Percentiles rank a stretch among this genome's conserved stretches.
These are phyloP conservation scores for Pseudogymnoascus sp. DNA, from an alignment of 2,329 filamentous ascomycete species.

Conservation along the genomic window DNA sequence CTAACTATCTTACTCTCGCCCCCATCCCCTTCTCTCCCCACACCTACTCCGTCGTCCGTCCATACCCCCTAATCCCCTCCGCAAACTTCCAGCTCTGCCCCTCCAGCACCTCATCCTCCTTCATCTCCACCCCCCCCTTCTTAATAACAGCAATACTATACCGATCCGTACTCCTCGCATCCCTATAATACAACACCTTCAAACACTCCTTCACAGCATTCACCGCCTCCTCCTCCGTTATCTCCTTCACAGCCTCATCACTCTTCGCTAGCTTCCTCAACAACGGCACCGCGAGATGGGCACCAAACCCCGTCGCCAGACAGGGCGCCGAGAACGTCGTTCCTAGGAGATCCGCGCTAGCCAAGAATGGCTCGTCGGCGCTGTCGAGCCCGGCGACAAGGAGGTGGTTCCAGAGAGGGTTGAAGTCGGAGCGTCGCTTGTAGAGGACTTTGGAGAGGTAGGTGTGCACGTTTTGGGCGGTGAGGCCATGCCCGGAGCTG, in stretches of 20 bases:
- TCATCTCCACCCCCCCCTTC: constrained; percentile 79
- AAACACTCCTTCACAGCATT: constrained; percentile 84
- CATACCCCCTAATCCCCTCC: constrained; percentile 89
- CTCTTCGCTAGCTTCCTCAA: constrained; percentile 79
- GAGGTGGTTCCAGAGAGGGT: constrained; percentile 95
- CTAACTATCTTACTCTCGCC: background rate
- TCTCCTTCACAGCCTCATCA: constrained; percentile 65
- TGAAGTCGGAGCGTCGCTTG: constrained; percentile 87
- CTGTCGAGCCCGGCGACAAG: constrained; percentile 85
- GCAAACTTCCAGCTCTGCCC: constrained; percentile 98
- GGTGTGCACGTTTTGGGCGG: constrained; percentile 90
- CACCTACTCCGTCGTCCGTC: constrained; percentile 31
- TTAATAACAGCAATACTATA: constrained; percentile 91
- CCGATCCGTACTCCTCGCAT: constrained; percentile 83
- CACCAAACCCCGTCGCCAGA: constrained; percentile 87
- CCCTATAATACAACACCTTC: constrained; percentile 97
- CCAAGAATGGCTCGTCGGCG: constrained; percentile 77
- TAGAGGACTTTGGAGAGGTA: constrained; percentile 96
- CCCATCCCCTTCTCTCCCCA: background rate
- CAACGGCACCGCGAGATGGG: constrained; percentile 87
- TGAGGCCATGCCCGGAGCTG: constrained; percentile 52
- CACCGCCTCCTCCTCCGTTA: constrained; percentile 74
- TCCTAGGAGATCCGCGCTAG: constrained; percentile 83
- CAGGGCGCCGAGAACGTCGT: constrained; percentile 86
- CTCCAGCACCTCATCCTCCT: constrained; percentile 82